Conservation (phyloP, 1,139 yeast species). For the Candida sanyaensis region DNA sequence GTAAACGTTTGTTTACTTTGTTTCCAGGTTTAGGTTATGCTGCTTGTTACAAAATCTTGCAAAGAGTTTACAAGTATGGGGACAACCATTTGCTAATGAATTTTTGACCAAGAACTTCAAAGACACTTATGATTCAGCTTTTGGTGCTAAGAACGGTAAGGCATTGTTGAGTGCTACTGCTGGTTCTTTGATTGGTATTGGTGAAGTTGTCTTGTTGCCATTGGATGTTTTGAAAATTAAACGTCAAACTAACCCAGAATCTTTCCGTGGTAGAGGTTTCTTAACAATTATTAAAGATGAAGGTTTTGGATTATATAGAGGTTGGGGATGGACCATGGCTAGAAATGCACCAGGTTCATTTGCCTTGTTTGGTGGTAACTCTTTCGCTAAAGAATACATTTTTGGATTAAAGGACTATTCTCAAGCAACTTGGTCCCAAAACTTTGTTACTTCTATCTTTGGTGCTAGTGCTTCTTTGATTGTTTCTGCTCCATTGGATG, state of each 20-base stretch:
- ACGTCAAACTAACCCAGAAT: conserved; percentile 98
- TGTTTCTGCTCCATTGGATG: conserved; percentile 97
- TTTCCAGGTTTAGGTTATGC: conserved; percentile 99
- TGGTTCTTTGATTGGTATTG: conserved; percentile 95
- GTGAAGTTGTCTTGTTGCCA: conserved; percentile 94
- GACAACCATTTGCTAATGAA: conserved; percentile 98
- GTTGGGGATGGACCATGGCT: conserved; percentile 99
- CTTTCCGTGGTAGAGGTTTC: conserved; percentile 97
- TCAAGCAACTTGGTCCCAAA: conserved; percentile 91
- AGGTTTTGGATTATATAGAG: conserved; percentile 91
- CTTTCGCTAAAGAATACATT: conserved; percentile 96
- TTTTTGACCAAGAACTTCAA: conserved; percentile 77
- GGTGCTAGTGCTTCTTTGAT: conserved; percentile 98
- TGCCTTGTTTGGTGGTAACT: conserved; percentile 97
- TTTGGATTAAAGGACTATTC: conserved; percentile 85
- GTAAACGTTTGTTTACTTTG: conserved; percentile 73
- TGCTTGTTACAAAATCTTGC: conserved; percentile 94
- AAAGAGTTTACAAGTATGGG: conserved; percentile 99
- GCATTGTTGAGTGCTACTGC: conserved; percentile 97
- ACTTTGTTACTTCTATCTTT: conserved; percentile 91
- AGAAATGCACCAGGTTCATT: conserved; percentile 99
- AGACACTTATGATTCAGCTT: conserved; percentile 65
- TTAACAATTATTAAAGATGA: conserved; percentile 82
- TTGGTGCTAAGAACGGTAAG: conserved; percentile 95
- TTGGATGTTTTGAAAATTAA: conserved; percentile 95